Percentiles rank a stretch among this genome's conserved stretches.
phyloP scores from a whole-genome alignment of 1,284 basidiomycete genomes.

The Rhodotorula sp. region DNA sequence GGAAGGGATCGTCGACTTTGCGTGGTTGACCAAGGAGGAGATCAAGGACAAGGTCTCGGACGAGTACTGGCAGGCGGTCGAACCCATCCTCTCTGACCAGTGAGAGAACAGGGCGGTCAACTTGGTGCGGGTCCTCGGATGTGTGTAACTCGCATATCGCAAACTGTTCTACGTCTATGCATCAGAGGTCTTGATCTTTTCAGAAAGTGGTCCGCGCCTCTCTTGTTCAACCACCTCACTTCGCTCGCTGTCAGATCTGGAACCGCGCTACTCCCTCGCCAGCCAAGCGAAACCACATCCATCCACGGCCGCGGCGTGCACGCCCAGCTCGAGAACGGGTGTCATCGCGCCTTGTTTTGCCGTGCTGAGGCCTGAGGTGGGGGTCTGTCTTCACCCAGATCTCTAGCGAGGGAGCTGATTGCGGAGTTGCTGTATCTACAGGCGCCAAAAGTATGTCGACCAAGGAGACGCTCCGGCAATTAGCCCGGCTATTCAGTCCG shows the following conservation, averaged over 20 bases:
- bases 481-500: slow-evolving; percentile 22
- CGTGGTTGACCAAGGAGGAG: slow-evolving; percentile 88
- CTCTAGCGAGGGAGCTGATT: not conserved
- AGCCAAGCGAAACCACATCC: too few relatives aligned
- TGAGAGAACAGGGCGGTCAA: not conserved
- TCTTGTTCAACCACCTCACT: too few relatives aligned
- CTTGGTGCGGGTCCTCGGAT: too few relatives aligned
- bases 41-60: slow-evolving; percentile 64
- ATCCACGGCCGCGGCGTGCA: too few relatives aligned
- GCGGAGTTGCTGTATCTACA: too few relatives aligned
- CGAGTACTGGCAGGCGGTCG: slow-evolving; percentile 71
- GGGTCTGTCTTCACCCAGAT: not conserved
- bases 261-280: too few relatives aligned
- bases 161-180: too few relatives aligned
- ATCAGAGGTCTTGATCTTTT: too few relatives aligned
- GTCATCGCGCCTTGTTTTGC: not conserved
- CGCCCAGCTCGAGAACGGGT: too few relatives aligned
- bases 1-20: slow-evolving; percentile 65
- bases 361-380: not conserved
- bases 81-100: slow-evolving; percentile 67
- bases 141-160: too few relatives aligned
- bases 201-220: too few relatives aligned
- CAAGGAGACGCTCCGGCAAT: slow-evolving; percentile 21
- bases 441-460: not conserved
- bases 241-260: too few relatives aligned